phyloP scores from a whole-genome alignment of 768 basidiomycete genomes.

The Cystobasidium ongulense region DNA sequence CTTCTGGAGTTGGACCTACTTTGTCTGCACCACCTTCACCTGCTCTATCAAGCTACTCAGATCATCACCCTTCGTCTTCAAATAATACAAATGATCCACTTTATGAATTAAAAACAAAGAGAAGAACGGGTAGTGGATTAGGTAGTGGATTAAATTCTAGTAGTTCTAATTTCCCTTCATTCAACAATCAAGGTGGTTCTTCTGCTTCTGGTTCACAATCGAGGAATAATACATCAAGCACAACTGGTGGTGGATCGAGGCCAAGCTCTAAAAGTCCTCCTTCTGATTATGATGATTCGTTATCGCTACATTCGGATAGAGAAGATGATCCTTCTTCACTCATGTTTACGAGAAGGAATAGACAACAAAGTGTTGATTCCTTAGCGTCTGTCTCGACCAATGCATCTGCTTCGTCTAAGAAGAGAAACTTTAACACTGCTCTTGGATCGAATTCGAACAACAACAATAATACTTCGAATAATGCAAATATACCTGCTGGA shows the following conservation, averaged over 20 bases:
- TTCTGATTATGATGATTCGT: constrained; percentile 8
- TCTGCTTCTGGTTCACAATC: not conserved
- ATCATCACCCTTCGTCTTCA: not conserved
- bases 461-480: not conserved
- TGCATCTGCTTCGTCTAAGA: constrained; percentile 20
- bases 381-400: constrained; percentile 27
- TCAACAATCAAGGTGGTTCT: not conserved
- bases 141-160: not conserved
- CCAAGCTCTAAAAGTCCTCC: constrained; percentile 18
- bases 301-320: not conserved
- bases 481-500: not conserved
- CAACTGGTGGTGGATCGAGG: not conserved
- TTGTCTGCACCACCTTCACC: constrained; percentile 29
- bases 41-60: constrained; percentile 24
- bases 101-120: constrained; percentile 22
- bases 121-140: not conserved
- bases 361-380: constrained; percentile 27
- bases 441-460: not conserved
- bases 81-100: not conserved
- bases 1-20: constrained; percentile 8
- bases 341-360: constrained; percentile 6
- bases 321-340: not conserved
- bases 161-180: constrained; percentile 5
- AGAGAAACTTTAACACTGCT: constrained; percentile 19
- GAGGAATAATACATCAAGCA: not conserved